Conservation (phyloP, 2,329 filamentous ascomycete genomes). For the Ophioceras dolichostomum region DNA sequence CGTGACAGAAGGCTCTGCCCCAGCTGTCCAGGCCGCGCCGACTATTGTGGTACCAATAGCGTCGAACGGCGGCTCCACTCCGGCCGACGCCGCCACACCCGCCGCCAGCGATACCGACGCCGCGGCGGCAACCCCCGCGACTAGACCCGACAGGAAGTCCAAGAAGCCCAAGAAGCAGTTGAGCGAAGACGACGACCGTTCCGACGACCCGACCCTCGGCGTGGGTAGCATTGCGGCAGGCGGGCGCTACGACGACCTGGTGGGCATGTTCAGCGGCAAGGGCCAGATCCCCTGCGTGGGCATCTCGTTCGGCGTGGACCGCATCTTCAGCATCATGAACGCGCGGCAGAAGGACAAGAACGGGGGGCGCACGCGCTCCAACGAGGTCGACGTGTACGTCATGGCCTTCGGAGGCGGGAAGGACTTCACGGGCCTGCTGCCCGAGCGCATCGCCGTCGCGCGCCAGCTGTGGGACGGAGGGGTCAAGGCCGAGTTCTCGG, state of each 20-base stretch:
- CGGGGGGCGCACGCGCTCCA: slow-evolving; percentile 44
- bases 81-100: slow-evolving; percentile 20
- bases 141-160: background rate
- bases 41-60: background rate
- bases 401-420: slow-evolving; percentile 91
- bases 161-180: slow-evolving; percentile 19
- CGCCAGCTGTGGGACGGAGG: slow-evolving; percentile 73
- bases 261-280: slow-evolving; percentile 83
- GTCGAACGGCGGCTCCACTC: slow-evolving; percentile 13
- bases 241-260: slow-evolving; percentile 83
- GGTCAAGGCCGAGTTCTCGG: slow-evolving; percentile 80
- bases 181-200: slow-evolving; percentile 51
- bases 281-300: slow-evolving; percentile 79
- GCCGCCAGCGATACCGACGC: slow-evolving; percentile 7
- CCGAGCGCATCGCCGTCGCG: slow-evolving; percentile 73
- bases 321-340: slow-evolving; percentile 88
- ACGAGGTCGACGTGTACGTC: slow-evolving; percentile 78
- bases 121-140: background rate
- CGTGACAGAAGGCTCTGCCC: slow-evolving; percentile 27
- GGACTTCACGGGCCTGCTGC: slow-evolving; percentile 66
- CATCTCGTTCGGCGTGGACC: slow-evolving; percentile 88
- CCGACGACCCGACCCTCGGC: slow-evolving; percentile 67
- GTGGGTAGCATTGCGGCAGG: slow-evolving; percentile 84
- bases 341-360: slow-evolving; percentile 31
- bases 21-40: slow-evolving; percentile 20